Evolutionary conservation across 805 yeast species (phyloP).

Genomic region (Candida adriatica): DNA sequence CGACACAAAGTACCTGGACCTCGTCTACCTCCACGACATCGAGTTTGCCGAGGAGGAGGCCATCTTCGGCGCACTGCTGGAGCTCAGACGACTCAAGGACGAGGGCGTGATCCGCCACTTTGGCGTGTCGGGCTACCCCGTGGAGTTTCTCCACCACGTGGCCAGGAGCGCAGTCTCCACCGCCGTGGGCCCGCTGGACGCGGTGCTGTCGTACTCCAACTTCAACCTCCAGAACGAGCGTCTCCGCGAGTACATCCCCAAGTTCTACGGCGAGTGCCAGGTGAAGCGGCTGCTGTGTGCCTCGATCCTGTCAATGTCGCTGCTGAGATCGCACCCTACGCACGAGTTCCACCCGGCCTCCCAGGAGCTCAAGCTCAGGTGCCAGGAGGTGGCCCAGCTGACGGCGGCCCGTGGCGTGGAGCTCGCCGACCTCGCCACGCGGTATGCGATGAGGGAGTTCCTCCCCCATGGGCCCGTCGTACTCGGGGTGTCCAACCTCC

Average conservation of each 20-base stretch:
- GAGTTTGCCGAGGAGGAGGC: constrained; percentile 62
- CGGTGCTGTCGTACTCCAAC: constrained; percentile 71
- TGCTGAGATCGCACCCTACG: constrained; percentile 61
- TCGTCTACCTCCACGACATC: constrained; percentile 83
- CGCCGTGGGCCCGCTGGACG: constrained; percentile 60
- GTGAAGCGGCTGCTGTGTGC: constrained; percentile 65
- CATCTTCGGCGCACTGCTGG: constrained; percentile 55
- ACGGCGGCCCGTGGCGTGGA: constrained; percentile 39
- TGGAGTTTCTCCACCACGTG: constrained; percentile 53
- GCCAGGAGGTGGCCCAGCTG: constrained; percentile 35
- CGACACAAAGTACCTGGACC: constrained; percentile 62
- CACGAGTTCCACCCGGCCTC: constrained; percentile 80
- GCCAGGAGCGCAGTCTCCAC: constrained; percentile 32
- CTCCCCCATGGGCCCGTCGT: constrained; percentile 48
- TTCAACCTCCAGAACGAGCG: constrained; percentile 72
- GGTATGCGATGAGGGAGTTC: constrained; percentile 55
- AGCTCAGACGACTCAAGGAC: constrained; percentile 50
- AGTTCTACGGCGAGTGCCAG: constrained; percentile 45
- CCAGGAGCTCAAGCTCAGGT: constrained; percentile 40
- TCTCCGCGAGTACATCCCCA: constrained; percentile 39
- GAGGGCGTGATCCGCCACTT: constrained; percentile 58
- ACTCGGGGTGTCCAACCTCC: constrained; percentile 63
- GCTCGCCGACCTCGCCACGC: constrained; percentile 73
- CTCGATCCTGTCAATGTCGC: constrained; percentile 83
- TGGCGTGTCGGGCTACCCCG: constrained; percentile 87